Percentiles rank a stretch among this genome's conserved stretches.
phyloP scores from a whole-genome alignment of 345 rosid species.

The Lenwebbia sp. region DNA sequence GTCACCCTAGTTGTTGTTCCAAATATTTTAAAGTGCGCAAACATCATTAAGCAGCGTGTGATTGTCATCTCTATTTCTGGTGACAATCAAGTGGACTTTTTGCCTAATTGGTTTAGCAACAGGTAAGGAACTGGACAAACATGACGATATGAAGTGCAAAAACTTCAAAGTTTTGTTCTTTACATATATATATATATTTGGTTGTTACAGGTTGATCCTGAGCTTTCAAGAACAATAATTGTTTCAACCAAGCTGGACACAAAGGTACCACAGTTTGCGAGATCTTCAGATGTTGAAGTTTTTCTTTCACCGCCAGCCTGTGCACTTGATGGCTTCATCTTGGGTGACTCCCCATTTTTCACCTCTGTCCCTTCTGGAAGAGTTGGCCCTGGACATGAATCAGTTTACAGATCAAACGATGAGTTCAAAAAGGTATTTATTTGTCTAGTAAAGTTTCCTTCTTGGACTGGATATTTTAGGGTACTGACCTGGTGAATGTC shows the following conservation, averaged over 20 bases:
- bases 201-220: conserved; percentile 74
- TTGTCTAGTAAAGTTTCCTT: neutral
- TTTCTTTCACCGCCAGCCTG: conserved; percentile 86
- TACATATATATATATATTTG: conserved; percentile 7
- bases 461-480: neutral
- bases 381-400: conserved; percentile 67
- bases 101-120: neutral
- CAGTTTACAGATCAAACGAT: conserved; percentile 68
- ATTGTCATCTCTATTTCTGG: neutral
- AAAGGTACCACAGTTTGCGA: conserved; percentile 87
- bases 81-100: neutral
- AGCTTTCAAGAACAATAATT: conserved; percentile 78
- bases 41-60: neutral
- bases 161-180: neutral
- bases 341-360: conserved; percentile 85
- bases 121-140: neutral
- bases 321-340: conserved; percentile 75
- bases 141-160: neutral
- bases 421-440: conserved; percentile 78
- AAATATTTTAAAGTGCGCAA: neutral
- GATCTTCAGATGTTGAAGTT: conserved; percentile 81
- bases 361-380: conserved; percentile 98
- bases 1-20: neutral
- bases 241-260: conserved; percentile 94
- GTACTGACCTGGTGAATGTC: neutral